Base-by-base conservation (phyloP, 2,329 filamentous ascomycete species). In the Paraphaeosphaeria minitans region DNA sequence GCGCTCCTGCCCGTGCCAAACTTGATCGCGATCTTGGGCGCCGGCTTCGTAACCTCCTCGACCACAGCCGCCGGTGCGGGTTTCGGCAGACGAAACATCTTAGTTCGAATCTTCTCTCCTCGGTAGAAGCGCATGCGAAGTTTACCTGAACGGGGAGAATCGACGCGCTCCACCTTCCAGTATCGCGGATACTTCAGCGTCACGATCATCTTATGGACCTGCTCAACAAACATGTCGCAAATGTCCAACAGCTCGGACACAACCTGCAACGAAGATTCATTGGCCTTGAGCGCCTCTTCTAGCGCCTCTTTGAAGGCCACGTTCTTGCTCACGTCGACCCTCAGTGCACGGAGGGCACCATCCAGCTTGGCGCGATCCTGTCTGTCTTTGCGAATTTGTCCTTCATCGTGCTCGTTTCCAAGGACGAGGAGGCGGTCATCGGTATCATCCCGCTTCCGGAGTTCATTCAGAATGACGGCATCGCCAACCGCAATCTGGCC, bases 401-500 rank as follows among this genome's bases (percentile, higher is more conserved):
- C 62, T 37, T 58, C 65, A 46, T 64, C 66, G 21, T 79, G 76
- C 57, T 84, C 84, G 67, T 84, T 82, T 64, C 87, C 85, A 48
- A 89, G 82, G 27, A 87, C 81, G n/a, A 89, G 73, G 14, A 75
- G 76, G 27, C 77, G 72, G 43, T 78, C 70, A 7, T 75, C 63
- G 19, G 69, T 68, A 16, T 71, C 67, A 5, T 71, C 67, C 7
- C 53, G 69, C n/a, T 71, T 67, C 10, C 50, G 56, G 56, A 74
- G 69, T 22, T 69, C 73, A 58, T 62, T 70, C 58, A 61, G 66
- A 39, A 31, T 68, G 67, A 66, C 77, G 60, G 64, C 72, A 45
- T 83, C 80, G n/a, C 84, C 85, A 51, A 88, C 83, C 4, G 87
- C 86, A 56, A 88, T 80, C 53, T 82, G 79, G 3, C 84, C 87